Conservation (phyloP, 345 rosid species). For the Gossypium rotundifolium region DNA sequence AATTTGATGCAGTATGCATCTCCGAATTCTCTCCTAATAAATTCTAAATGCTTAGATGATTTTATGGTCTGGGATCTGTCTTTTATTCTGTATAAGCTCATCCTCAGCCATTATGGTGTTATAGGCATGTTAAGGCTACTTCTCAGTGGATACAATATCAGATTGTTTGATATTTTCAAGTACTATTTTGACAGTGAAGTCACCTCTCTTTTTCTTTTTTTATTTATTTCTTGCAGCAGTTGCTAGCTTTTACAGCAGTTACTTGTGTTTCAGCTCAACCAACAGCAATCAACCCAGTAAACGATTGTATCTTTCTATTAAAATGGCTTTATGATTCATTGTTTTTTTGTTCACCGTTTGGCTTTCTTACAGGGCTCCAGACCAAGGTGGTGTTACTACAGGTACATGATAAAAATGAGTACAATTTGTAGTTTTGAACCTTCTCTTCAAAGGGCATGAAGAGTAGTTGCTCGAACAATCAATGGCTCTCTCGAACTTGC, state of each 20-base stretch:
- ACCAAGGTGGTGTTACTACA: no score
- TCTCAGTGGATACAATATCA: background rate
- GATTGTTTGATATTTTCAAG: background rate
- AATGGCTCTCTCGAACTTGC: no score
- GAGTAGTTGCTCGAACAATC: no score
- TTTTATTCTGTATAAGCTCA: background rate
- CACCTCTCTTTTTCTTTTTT: constrained; percentile 8
- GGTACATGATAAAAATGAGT: no score
- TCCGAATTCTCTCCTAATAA: background rate
- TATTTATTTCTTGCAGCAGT: constrained; percentile 30
- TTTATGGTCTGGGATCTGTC: background rate
- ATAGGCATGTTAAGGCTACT: background rate
- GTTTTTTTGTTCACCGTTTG: no score
- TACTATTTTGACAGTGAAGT: background rate
- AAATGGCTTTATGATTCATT: no score
- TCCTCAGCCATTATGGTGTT: background rate
- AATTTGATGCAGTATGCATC: background rate
- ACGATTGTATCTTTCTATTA: constrained; percentile 12
- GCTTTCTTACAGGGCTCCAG: no score
- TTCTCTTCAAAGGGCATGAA: no score
- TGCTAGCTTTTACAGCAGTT: constrained; percentile 57
- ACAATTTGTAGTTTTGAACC: no score
- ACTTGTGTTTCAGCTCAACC: constrained; percentile 54
- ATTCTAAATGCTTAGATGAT: background rate
- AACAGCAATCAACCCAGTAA: constrained; percentile 55